phyloP scores from a whole-genome alignment of 192 early-diverging fungal genomes.

The Geranomyces variabilis region DNA sequence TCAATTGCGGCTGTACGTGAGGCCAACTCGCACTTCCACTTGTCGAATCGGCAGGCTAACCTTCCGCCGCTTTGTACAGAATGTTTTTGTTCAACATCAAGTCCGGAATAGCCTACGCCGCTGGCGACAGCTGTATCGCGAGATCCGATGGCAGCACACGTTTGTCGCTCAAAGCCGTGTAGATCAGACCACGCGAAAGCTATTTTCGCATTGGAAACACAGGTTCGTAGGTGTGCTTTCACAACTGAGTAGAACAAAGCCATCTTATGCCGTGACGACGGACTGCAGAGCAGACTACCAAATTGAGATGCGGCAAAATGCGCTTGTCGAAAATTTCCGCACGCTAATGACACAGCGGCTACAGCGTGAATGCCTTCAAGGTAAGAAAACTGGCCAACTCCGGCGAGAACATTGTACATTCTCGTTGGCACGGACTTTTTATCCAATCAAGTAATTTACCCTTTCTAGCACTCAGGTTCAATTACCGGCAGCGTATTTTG shows the following conservation, averaged over 20 bases:
- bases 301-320: not conserved
- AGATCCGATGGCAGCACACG: not conserved
- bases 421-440: too few relatives aligned
- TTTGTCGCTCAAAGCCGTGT: not conserved
- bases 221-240: too few relatives aligned
- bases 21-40: too few relatives aligned
- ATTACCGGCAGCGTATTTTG: not conserved
- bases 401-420: too few relatives aligned
- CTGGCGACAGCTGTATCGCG: not conserved
- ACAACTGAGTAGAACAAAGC: too few relatives aligned
- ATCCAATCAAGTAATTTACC: not conserved
- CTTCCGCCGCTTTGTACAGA: too few relatives aligned
- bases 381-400: not conserved
- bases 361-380: not conserved
- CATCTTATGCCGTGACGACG: too few relatives aligned
- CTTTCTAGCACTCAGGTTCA: slow-evolving; percentile 4
- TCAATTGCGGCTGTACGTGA: too few relatives aligned
- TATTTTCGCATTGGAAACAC: slow-evolving; percentile 1
- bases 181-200: not conserved
- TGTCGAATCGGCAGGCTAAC: too few relatives aligned
- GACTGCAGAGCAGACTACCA: not conserved
- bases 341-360: not conserved
- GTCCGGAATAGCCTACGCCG: not conserved
- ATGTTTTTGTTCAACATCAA: not conserved
- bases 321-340: not conserved